Evolutionary conservation across 441 rosid species (phyloP).

Genomic region (Lepidium campestre): DNA sequence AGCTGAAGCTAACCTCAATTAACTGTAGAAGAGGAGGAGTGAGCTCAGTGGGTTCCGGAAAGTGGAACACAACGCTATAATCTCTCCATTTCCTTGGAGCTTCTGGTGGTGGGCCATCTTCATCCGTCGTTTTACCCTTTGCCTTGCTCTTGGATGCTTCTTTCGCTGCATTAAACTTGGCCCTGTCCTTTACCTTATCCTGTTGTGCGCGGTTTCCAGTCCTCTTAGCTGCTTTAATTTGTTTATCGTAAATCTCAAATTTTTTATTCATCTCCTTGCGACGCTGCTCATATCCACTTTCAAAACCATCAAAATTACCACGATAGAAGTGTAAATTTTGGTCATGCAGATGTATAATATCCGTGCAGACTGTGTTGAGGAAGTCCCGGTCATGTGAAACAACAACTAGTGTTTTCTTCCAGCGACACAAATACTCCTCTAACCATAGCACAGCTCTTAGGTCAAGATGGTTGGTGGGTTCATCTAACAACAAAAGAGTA

Average conservation of each 20-base stretch:
- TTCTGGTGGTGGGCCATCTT: conserved; percentile 60
- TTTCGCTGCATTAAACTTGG: conserved; percentile 48
- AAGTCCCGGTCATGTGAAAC: conserved; percentile 96
- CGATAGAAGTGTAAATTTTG: conserved; percentile 71
- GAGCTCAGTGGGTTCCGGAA: conserved; percentile 92
- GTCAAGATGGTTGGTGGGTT: conserved; percentile 89
- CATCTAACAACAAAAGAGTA: conserved; percentile 66
- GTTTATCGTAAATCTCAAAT: conserved; percentile 59
- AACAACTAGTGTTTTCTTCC: conserved; percentile 93
- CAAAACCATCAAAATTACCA: conserved; percentile 82
- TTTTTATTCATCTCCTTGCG: conserved; percentile 71
- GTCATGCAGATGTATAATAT: conserved; percentile 87
- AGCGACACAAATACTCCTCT: conserved; percentile 79
- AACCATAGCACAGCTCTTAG: conserved; percentile 92
- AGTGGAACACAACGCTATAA: conserved; percentile 85
- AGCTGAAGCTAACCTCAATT: conserved; percentile 77
- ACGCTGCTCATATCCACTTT: conserved; percentile 67
- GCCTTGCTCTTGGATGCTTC: conserved; percentile 59
- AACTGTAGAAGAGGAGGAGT: conserved; percentile 89
- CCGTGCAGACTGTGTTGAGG: conserved; percentile 85
- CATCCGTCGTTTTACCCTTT: conserved; percentile 59
- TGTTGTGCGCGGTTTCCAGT: conserved; percentile 75
- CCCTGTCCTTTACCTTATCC: conserved; percentile 55
- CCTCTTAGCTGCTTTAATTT: conserved; percentile 72
- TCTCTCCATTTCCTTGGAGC: conserved; percentile 87